Percentiles rank a stretch among this genome's conserved stretches.
Evolutionary conservation across 345 rosid species (phyloP).

Genomic region (Cardamine occulta): DNA sequence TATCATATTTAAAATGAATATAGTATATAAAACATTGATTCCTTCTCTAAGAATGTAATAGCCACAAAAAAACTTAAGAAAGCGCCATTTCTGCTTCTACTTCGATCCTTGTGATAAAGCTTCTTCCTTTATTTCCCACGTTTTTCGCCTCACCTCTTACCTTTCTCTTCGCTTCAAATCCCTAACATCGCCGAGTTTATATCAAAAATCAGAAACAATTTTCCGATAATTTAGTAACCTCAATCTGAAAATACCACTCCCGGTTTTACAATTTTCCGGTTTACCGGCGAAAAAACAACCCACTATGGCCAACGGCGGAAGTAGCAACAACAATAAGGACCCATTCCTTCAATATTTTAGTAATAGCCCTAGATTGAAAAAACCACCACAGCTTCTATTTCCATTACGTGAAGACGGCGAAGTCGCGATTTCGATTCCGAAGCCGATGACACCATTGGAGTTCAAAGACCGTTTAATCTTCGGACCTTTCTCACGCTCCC

Average conservation of each 20-base stretch:
- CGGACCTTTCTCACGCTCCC: constrained; percentile 61
- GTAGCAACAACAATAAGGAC: constrained; percentile 57
- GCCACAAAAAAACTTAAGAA: constrained; percentile 31
- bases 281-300: constrained; percentile 30
- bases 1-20: constrained; percentile 2
- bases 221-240: not conserved
- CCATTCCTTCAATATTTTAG: constrained; percentile 54
- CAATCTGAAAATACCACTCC: not conserved
- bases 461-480: constrained; percentile 88
- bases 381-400: constrained; percentile 49
- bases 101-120: constrained; percentile 18
- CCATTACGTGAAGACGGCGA: constrained; percentile 76
- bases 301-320: constrained; percentile 22
- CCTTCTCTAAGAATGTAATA: constrained; percentile 21
- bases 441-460: constrained; percentile 70
- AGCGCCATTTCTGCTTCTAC: constrained; percentile 40
- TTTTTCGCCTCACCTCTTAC: constrained; percentile 32
- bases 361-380: constrained; percentile 50
- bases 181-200: not conserved
- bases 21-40: not conserved
- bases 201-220: not conserved
- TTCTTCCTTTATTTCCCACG: constrained; percentile 27
- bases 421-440: constrained; percentile 53
- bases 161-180: not conserved
- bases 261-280: not conserved